Percentiles rank a stretch among this genome's conserved stretches.
phyloP scores from a whole-genome alignment of 2,329 filamentous ascomycete species.

The Claviceps spartinae region DNA sequence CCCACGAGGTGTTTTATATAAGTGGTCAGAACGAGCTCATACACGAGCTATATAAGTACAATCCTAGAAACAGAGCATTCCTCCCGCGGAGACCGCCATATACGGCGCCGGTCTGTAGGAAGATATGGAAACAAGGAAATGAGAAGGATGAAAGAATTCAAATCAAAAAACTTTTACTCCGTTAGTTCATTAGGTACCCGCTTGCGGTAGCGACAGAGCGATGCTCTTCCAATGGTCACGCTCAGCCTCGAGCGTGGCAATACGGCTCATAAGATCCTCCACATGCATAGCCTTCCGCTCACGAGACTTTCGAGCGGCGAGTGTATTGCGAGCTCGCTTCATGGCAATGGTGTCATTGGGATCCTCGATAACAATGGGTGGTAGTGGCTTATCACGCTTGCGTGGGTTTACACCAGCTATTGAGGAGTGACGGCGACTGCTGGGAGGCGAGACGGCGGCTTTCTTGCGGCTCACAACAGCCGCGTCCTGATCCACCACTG shows the following conservation, averaged over 20 bases:
- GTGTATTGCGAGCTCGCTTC: constrained; percentile 88
- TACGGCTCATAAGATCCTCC: constrained; percentile 59
- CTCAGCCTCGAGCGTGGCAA: constrained; percentile 54
- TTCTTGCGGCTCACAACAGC: constrained; percentile 30
- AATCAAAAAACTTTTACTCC: constrained; percentile 2
- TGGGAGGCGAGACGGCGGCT: constrained; percentile 30
- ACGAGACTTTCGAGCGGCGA: constrained; percentile 86
- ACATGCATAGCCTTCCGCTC: constrained; percentile 70
- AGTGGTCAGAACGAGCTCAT: not conserved
- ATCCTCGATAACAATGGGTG: constrained; percentile 65
- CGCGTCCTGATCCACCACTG: constrained; percentile 25
- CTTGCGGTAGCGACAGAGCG: constrained; percentile 29
- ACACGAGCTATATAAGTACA: not conserved
- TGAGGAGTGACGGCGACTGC: constrained; percentile 47
- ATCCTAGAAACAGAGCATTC: not conserved
- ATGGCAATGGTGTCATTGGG: constrained; percentile 61
- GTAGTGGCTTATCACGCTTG: constrained; percentile 68
- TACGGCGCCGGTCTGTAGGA: not conserved
- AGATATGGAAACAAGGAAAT: not conserved
- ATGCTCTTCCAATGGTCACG: constrained; percentile 52
- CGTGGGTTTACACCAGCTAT: constrained; percentile 58
- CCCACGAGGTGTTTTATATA: not conserved
- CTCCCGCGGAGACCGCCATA: not conserved
- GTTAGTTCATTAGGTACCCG: not conserved
- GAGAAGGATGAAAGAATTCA: not conserved